Evolutionary conservation across 2,329 filamentous ascomycete species (phyloP), one percentile per base, ranked within the genome.

Genomic region (Alternaria ventricosa): DNA sequence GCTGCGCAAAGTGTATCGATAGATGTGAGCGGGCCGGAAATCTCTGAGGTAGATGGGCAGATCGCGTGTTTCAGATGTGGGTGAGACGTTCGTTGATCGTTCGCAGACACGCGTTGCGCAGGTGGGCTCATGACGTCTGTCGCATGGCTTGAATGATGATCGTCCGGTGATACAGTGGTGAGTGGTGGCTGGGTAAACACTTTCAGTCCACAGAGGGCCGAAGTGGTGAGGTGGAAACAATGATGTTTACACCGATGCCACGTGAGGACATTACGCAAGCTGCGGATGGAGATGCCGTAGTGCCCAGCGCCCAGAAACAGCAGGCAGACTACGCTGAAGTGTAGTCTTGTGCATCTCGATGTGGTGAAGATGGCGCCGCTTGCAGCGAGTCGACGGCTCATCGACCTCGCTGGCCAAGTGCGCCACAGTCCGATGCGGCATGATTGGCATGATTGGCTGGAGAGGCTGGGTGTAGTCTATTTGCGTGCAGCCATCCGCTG

Each of bases 361-460:
- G 27, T 54, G n/a, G n/a, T 41, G 55, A 54, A 36, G 57, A 54
- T 23, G 25, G 20, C 23, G 33, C 36, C 44, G 49, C 41, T n/a
- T 53, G 36, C 47, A 43, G 36, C 36, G 36, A 49, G 47, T 61
- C 45, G 30, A 53, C 51, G 33, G 45, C 28, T 60, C 61, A 30
- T 61, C 27, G 61, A 61, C 44, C 23, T 33, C 18, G 51, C 50
- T 25, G 45, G 57, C 22, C 43, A n/a, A 36, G 46, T 27, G 44
- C 47, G 20, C 12, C 41, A 50, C 22, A 30, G 33, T 36, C 23
- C 22, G 28, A 15, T 9, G 11, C 30, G 22, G 33, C 20, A 33
- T 55, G 56, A 60, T 65, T 63, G 22, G 33, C 20, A 33, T 55
- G 56, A 60, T 65, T 63, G 63, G 63, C 56, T 45, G 20, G n/a